Evolutionary conservation across 208 protist genomes (phyloP).

Genomic region (Leptomonas pyrrhocoris): DNA sequence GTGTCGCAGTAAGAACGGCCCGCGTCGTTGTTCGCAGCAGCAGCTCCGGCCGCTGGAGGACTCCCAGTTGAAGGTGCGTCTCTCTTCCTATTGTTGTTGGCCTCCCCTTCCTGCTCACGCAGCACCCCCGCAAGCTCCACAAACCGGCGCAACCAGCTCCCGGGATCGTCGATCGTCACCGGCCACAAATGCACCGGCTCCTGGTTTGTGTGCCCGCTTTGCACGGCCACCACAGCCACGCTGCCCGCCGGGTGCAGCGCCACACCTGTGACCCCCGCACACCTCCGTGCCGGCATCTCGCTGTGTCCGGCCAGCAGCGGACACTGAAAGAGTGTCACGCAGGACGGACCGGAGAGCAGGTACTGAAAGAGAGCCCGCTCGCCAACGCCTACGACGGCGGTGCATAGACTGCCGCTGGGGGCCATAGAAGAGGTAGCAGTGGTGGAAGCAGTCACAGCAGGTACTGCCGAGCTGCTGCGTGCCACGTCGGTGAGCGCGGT

Average conservation of each 20-base stretch:
- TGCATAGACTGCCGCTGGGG: conserved; percentile 2
- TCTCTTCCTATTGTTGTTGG: no score
- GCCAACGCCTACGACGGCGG: conserved; percentile 49
- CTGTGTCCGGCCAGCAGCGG: conserved; percentile 29
- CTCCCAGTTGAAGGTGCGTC: no score
- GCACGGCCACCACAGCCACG: conserved; percentile 52
- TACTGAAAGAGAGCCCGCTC: conserved; percentile 52
- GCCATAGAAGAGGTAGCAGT: not conserved
- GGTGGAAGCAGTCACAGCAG: not conserved
- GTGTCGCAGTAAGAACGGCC: not conserved
- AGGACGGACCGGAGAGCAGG: conserved; percentile 27
- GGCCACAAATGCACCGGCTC: conserved; percentile 56
- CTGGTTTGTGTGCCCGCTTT: conserved; percentile 31
- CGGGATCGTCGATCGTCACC: conserved; percentile 19
- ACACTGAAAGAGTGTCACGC: conserved; percentile 58
- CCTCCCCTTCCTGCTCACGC: not conserved
- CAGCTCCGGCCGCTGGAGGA: not conserved
- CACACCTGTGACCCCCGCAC: conserved; percentile 47
- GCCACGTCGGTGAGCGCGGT: not conserved
- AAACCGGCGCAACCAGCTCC: conserved; percentile 24
- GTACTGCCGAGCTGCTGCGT: not conserved
- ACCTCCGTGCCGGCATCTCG: conserved; percentile 29
- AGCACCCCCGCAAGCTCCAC: conserved; percentile 16
- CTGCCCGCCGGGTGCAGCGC: conserved; percentile 64
- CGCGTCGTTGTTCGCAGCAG: not conserved